Conservation (phyloP, 805 yeast genomes). For the Candida taoyuanica region DNA sequence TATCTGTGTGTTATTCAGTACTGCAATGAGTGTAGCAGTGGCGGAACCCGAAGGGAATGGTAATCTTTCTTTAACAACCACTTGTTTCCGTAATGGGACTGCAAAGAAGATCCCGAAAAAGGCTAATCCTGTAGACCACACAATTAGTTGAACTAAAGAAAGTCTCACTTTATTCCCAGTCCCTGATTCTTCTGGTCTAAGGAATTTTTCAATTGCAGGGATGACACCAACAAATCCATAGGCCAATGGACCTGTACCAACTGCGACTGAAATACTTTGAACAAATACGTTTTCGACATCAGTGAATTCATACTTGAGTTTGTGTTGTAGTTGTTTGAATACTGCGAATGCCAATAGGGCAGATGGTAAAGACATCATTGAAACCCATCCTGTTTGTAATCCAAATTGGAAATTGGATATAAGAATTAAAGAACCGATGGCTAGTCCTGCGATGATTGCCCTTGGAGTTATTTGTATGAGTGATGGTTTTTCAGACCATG, state of each 20-base stretch:
- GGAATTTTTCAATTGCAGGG: constrained; percentile 90
- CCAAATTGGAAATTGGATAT: constrained; percentile 95
- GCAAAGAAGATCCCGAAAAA: constrained; percentile 96
- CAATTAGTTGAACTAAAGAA: constrained; percentile 48
- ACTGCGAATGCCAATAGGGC: constrained; percentile 83
- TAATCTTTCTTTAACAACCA: constrained; percentile 78
- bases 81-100: constrained; percentile 79
- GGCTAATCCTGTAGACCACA: constrained; percentile 86
- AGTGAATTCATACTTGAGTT: constrained; percentile 45
- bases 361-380: constrained; percentile 97
- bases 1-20: constrained; percentile 79
- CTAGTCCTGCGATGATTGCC: constrained; percentile 69
- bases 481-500: constrained; percentile 38
- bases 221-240: constrained; percentile 93
- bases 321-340: constrained; percentile 51
- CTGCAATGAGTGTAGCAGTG: constrained; percentile 72
- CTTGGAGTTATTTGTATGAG: constrained; percentile 67
- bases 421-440: constrained; percentile 83
- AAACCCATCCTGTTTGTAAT: constrained; percentile 97
- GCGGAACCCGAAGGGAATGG: constrained; percentile 96
- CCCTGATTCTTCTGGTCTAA: constrained; percentile 77
- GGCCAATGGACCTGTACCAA: constrained; percentile 95
- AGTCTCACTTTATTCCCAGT: constrained; percentile 35
- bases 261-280: constrained; percentile 92
- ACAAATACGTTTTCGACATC: constrained; percentile 94